Percentiles rank a stretch among this genome's conserved stretches.
phyloP scores from a whole-genome alignment of 176 grass and related monocot species.

The Triticum urartu region DNA sequence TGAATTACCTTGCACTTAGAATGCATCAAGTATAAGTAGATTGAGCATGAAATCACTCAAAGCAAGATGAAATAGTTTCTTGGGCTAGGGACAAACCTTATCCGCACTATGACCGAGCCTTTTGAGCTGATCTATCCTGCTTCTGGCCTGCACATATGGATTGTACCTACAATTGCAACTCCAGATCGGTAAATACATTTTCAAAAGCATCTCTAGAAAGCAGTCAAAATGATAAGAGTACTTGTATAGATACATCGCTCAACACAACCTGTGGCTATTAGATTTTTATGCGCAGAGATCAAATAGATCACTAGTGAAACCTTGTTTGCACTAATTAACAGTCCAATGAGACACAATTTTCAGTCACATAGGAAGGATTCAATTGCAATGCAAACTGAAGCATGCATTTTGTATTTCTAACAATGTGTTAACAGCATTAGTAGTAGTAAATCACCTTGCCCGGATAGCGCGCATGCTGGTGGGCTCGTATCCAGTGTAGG shows the following conservation, averaged over 20 bases:
- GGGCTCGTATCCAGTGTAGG: constrained; percentile 95
- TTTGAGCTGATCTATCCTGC: constrained; percentile 99
- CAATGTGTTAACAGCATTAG: not conserved
- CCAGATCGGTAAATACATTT: not conserved
- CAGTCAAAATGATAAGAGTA: constrained; percentile 17
- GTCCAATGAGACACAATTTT: not conserved
- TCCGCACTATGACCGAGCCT: constrained; percentile 95
- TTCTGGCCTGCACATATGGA: constrained; percentile 96
- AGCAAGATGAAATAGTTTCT: not conserved
- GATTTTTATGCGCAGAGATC: not conserved
- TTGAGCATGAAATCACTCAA: not conserved
- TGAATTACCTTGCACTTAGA: not conserved
- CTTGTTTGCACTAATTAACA: constrained; percentile 4
- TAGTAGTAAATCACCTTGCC: constrained; percentile 62
- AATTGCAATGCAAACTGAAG: not conserved
- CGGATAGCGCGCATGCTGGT: constrained; percentile 97
- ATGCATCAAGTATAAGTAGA: constrained; percentile 3
- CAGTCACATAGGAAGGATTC: not conserved
- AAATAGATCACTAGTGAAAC: not conserved
- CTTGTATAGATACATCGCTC: not conserved
- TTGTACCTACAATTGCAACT: constrained; percentile 73
- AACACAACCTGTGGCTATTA: not conserved
- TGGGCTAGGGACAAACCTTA: constrained; percentile 57
- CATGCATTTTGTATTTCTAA: constrained; percentile 1
- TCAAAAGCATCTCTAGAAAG: constrained; percentile 4